Percentiles rank a stretch among this genome's conserved stretches.
Conservation (phyloP, 2,329 filamentous ascomycete species). For the Uncinocarpus reesii region DNA sequence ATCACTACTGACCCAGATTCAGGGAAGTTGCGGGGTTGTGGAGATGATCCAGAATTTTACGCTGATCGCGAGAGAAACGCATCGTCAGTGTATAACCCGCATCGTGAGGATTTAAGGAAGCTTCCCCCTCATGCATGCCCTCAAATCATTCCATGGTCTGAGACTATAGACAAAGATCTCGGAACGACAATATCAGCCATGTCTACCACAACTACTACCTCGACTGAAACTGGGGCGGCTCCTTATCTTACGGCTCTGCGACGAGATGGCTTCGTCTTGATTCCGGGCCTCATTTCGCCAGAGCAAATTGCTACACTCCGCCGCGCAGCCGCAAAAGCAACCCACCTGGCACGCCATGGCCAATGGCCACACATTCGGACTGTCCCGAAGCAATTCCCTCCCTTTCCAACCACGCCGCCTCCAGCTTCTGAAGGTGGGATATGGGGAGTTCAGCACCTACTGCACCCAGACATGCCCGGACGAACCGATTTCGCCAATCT, state of each 20-base stretch:
- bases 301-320: constrained; percentile 51
- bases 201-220: background rate
- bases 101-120: background rate
- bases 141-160: no score
- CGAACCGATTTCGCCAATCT: constrained; percentile 51
- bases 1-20: no score
- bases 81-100: background rate
- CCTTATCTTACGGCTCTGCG: constrained; percentile 48
- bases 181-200: background rate
- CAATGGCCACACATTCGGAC: constrained; percentile 74
- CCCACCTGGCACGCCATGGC: constrained; percentile 54
- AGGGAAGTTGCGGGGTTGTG: background rate
- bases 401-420: constrained; percentile 55
- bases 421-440: constrained; percentile 51
- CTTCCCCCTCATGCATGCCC: no score
- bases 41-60: background rate
- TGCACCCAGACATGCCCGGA: constrained; percentile 60
- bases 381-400: constrained; percentile 81
- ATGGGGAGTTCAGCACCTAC: constrained; percentile 80
- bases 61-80: background rate
- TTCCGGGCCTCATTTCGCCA: constrained; percentile 53
- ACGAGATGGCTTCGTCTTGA: constrained; percentile 63
- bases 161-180: background rate
- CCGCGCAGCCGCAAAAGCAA: constrained; percentile 48
- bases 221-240: constrained; percentile 17